Evolutionary conservation across 371 early-diverging fungal species (phyloP), one percentile per base, ranked within the genome.

Genomic region (Mucor plumbeus): DNA sequence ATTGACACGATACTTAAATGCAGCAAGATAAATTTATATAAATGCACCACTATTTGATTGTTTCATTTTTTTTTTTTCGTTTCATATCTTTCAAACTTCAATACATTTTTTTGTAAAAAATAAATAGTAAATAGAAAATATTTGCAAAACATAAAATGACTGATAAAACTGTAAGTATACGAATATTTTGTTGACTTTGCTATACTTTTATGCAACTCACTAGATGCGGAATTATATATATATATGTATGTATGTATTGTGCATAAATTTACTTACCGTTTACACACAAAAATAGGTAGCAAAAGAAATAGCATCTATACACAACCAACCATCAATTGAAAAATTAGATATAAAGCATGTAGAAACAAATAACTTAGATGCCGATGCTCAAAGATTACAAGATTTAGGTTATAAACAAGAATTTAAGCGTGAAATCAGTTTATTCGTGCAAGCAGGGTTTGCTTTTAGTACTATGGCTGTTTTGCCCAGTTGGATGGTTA

Each of bases 331-430:
- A 0, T 57, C 57, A 38, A 34, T 47, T n/a, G 50, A 65, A 33
- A 59, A 53, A 13, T 8, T 69, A 48, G 61, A 64, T 19, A 55
- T 64, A 21, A 19, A 47, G 10, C 53, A 61, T 48, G n/a, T 69
- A 11, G 70, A 69, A 33, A 17, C 70, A 11, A 69, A 56, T 34
- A 7, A 60, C 14, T 43, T 73, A 7, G 80, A 80, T 43, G 64
- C 67, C 39, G 80, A 80, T 63, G 75, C 77, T 9, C 77, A 77
- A 33, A 50, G 70, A 9, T 61, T 80, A 6, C 68, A 71, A 14
- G 77, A 75, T 17, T 61, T 80, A 3, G 80, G 80, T 4, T 80
- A 80, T 55, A 77, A 77, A 15, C 80, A 80, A 68, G 80, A 80
- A 38, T 80, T 80, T 40, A 80, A 74, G 11, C 64, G 80, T 21